Percentiles rank a stretch among this genome's conserved stretches.
phyloP scores from a whole-genome alignment of 2,329 filamentous ascomycete species.

The Stachybotrys echinatus region DNA sequence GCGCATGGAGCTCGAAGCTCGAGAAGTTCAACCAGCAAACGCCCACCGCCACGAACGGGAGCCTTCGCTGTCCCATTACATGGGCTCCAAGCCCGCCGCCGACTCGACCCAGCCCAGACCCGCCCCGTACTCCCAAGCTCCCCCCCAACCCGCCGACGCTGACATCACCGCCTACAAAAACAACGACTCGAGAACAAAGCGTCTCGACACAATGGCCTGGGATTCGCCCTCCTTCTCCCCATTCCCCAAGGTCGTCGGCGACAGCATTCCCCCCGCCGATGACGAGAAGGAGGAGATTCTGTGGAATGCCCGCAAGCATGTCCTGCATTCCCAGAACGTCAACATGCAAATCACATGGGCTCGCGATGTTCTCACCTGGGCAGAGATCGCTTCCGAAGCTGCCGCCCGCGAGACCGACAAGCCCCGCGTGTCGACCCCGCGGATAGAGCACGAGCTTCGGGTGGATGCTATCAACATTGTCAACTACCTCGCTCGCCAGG shows the following conservation, averaged over 20 bases:
- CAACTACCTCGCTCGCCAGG: conserved; percentile 81
- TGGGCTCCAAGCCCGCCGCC: conserved; percentile 13
- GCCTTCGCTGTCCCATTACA: conserved; percentile 37
- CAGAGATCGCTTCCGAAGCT: conserved; percentile 77
- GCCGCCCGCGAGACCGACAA: conserved; percentile 57
- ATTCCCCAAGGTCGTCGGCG: conserved; percentile 80
- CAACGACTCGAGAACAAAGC: conserved; percentile 26
- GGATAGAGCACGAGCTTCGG: conserved; percentile 81
- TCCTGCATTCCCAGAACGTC: conserved; percentile 89
- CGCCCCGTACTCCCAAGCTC: conserved; percentile 20
- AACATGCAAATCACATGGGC: conserved; percentile 97
- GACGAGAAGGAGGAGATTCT: conserved; percentile 90
- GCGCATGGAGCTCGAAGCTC: conserved; percentile 79
- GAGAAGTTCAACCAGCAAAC: conserved; percentile 16
- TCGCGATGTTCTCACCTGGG: conserved; percentile 83
- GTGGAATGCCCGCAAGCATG: conserved; percentile 75
- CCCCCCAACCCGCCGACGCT: conserved; percentile 27
- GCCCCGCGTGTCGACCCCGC: conserved; percentile 70
- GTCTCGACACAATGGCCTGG: conserved; percentile 39
- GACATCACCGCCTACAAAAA: conserved; percentile 33
- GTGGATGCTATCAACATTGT: conserved; percentile 90
- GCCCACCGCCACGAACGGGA: conserved; percentile 34
- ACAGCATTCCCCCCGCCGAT: conserved; percentile 88
- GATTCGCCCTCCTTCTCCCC: conserved; percentile 77
- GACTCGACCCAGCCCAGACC: conserved; percentile 7